Evolutionary conservation across 2,329 filamentous ascomycete species (phyloP), one percentile per base, ranked within the genome.

Genomic region (Fonsecaea nubica): DNA sequence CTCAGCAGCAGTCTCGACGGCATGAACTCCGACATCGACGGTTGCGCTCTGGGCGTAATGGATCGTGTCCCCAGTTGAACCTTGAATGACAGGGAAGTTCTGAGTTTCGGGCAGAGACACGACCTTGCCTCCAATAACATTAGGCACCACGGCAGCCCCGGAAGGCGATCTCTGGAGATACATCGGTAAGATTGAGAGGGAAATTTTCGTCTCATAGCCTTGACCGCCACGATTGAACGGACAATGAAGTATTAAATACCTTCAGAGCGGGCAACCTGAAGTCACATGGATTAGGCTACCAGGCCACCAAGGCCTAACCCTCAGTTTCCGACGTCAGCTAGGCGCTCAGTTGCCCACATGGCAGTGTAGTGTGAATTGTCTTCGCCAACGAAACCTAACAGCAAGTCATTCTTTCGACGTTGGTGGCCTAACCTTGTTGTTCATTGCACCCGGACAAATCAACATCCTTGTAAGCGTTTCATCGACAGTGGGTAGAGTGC

Each of bases 1-100:
- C 15, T 64, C 18, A 10, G n/a, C 48, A 2, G 65, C 45, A 18
- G 45, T 38, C 5, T 67, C 60, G 35, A 59, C 60, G 1, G 64
- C 64, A 6, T 54, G 38, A 32, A 52, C 50, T 12, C 15, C 64
- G 7, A 63, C 60, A 6, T 64, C 60, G n/a, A 60, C 64, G 2
- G 54, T 67, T 3, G 64, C 64, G 32, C 60, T 63, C 35, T 67
- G 64, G 8, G 60, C 64, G 38, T 55, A 67, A 45, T 67, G 60
- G 8, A 63, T 40, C 0, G 56, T 60, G 2, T 56, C 30, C 15
- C 64, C 64, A 2, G 54, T 67, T 18, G 30, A 48, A 4, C 42
- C 60, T 40, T 54, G 50, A 6, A 64, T 42, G 18, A 60, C 56
- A 4, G 64, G 35, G 48, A 67, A 64, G 45, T 60, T 67, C 40